Evolutionary conservation across 805 yeast species (phyloP).

Genomic region (Maudiozyma turicensis): DNA sequence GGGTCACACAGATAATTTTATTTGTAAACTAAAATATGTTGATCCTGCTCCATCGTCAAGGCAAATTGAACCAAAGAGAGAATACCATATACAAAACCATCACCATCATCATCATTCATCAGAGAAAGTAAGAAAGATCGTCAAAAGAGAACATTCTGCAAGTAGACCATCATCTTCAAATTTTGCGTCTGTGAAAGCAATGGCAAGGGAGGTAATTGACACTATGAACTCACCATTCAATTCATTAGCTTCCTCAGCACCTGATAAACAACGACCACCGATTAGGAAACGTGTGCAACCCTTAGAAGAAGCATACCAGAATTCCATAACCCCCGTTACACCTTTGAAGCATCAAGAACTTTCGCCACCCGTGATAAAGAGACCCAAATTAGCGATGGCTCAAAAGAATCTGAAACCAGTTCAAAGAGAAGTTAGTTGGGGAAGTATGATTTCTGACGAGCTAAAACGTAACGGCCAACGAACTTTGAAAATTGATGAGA

Average conservation of each 20-base stretch:
- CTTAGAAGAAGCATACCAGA: background rate
- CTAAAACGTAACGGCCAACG: conserved; percentile 3
- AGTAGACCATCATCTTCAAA: background rate
- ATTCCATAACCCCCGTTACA: background rate
- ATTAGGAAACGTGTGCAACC: background rate
- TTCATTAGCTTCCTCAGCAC: background rate
- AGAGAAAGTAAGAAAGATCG: background rate
- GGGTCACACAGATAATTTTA: conserved; percentile 17
- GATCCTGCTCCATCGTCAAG: background rate
- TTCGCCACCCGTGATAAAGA: background rate
- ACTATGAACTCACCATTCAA: background rate
- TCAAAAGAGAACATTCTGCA: background rate
- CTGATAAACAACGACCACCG: background rate
- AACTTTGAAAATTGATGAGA: background rate
- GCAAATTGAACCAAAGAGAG: no score
- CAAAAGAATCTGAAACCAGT: conserved; percentile 5
- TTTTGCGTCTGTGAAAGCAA: background rate
- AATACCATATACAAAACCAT: no score
- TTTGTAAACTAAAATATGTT: conserved; percentile 9
- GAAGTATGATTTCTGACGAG: conserved; percentile 17
- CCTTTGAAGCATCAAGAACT: background rate
- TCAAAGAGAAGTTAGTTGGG: conserved; percentile 23
- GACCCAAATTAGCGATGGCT: conserved; percentile 1
- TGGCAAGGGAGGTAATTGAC: background rate
- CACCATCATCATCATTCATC: background rate